These are phyloP conservation scores for Botrytis galanthina DNA, from an alignment of 2,329 filamentous ascomycete species.

Conservation along the genomic window DNA sequence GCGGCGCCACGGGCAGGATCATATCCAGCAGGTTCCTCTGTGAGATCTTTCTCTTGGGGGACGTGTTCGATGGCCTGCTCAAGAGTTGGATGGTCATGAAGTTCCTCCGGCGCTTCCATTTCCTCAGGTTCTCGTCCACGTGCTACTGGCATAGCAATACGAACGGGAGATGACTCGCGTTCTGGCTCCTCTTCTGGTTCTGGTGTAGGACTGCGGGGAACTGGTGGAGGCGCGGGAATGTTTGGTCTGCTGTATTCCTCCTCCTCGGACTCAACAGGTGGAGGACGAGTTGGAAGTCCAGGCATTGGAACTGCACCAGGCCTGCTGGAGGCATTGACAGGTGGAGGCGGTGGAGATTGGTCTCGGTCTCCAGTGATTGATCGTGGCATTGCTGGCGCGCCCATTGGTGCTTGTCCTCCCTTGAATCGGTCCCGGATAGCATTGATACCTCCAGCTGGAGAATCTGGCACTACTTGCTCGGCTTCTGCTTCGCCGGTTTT, in stretches of 20 bases:
- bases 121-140: conserved; percentile 54
- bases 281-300: conserved; percentile 64
- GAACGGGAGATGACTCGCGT: conserved; percentile 71
- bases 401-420: conserved; percentile 65
- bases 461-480: conserved; percentile 49
- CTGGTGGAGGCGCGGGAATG: conserved; percentile 43
- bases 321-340: conserved; percentile 46
- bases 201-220: conserved; percentile 39
- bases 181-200: conserved; percentile 44
- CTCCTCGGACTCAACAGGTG: conserved; percentile 45
- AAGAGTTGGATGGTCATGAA: conserved; percentile 54
- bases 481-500: conserved; percentile 58
- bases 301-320: conserved; percentile 78
- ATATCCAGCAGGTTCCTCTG: conserved; percentile 61
- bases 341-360: conserved; percentile 40
- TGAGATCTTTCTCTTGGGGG: conserved; percentile 62
- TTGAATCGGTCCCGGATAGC: conserved; percentile 82
- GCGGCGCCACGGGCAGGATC: conserved; percentile 60
- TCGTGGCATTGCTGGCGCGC: conserved; percentile 44
- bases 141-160: conserved; percentile 80
- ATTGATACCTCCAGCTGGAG: conserved; percentile 63
- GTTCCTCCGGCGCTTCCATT: conserved; percentile 51
- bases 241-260: conserved; percentile 52
- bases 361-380: conserved; percentile 34
- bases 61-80: conserved; percentile 60